Evolutionary conservation across 768 basidiomycete species (phyloP).

Genomic region (Termitomyces sp.): DNA sequence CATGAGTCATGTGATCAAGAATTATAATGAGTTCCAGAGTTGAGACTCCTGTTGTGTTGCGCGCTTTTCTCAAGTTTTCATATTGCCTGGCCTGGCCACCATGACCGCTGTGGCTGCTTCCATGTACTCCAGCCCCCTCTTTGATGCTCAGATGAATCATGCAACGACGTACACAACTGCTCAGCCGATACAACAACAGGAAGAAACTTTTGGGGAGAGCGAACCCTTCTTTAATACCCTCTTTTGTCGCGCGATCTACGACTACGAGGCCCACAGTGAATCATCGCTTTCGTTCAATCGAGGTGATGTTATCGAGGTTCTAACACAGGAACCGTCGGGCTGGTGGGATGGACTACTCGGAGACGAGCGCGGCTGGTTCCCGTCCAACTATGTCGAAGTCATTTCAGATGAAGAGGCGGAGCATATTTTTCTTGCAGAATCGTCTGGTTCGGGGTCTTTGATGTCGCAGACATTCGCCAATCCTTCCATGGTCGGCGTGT

Average conservation of each 20-base stretch:
- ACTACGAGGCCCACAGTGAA: slow-evolving; percentile 82
- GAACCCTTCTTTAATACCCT: slow-evolving; percentile 60
- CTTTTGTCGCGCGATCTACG: slow-evolving; percentile 90
- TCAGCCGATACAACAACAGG: slow-evolving; percentile 22
- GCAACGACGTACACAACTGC: slow-evolving; percentile 14
- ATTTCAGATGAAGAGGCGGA: slow-evolving; percentile 83
- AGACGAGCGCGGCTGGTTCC: slow-evolving; percentile 94
- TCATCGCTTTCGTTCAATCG: slow-evolving; percentile 85
- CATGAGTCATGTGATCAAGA: slow-evolving; percentile 7
- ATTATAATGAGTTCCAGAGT: slow-evolving; percentile 3
- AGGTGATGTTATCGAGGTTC: slow-evolving; percentile 90
- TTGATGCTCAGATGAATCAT: slow-evolving; percentile 16
- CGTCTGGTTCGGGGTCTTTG: slow-evolving; percentile 28
- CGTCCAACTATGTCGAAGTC: slow-evolving; percentile 85
- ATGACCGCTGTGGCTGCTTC: slow-evolving; percentile 28
- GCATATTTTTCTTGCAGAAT: slow-evolving; percentile 47
- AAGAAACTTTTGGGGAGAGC: slow-evolving; percentile 39
- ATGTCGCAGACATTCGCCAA: slow-evolving; percentile 19
- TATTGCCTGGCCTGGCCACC: slow-evolving; percentile 6
- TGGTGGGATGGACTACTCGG: slow-evolving; percentile 98
- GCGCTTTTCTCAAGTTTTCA: slow-evolving; percentile 5
- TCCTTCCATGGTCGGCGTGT: slow-evolving; percentile 39
- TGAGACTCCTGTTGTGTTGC: slow-evolving; percentile 9
- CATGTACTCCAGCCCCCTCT: slow-evolving; percentile 19
- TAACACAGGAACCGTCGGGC: slow-evolving; percentile 85